phyloP scores from a whole-genome alignment of 345 rosid species.

The Sonneratia alba region DNA sequence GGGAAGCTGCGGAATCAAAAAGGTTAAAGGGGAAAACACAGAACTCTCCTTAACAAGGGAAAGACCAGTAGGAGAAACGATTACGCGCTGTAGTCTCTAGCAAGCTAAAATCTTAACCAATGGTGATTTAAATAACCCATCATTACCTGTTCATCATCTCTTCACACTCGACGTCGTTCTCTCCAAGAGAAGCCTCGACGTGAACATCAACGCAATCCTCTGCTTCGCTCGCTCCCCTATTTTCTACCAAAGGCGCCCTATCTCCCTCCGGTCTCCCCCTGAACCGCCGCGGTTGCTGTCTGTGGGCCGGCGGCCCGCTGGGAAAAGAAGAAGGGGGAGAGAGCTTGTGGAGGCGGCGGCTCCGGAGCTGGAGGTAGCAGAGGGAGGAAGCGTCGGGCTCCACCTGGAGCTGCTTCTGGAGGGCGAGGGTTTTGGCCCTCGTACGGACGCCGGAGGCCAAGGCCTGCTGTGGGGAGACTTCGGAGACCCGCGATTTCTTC shows the following conservation, averaged over 20 bases:
- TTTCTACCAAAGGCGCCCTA: not conserved
- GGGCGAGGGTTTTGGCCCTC: slow-evolving; percentile 53
- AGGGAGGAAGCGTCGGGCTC: slow-evolving; percentile 28
- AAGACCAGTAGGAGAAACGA: not conserved
- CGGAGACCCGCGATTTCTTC: slow-evolving; percentile 42
- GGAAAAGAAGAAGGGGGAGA: slow-evolving; percentile 7
- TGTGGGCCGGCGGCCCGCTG: not conserved
- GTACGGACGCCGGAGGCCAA: slow-evolving; percentile 35
- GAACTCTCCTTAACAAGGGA: not conserved
- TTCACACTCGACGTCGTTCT: slow-evolving; percentile 1
- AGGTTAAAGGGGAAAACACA: not conserved
- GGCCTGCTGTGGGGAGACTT: slow-evolving; percentile 17
- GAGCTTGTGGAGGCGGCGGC: slow-evolving; percentile 52
- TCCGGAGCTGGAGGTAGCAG: slow-evolving; percentile 56
- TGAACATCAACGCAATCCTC: not conserved
- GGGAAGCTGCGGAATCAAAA: not conserved
- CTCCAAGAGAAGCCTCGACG: slow-evolving; percentile 3
- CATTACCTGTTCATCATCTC: slow-evolving; percentile 1
- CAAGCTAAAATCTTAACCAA: not conserved
- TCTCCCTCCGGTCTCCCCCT: not conserved
- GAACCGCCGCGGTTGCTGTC: not conserved
- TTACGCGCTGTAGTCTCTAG: not conserved
- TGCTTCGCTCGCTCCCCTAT: not conserved
- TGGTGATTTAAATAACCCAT: not conserved
- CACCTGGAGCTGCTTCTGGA: slow-evolving; percentile 31